Evolutionary conservation across 148 eudicot genomes (phyloP), one percentile per base, ranked within the genome.

Genomic region (Vaccinium macrocarpon): DNA sequence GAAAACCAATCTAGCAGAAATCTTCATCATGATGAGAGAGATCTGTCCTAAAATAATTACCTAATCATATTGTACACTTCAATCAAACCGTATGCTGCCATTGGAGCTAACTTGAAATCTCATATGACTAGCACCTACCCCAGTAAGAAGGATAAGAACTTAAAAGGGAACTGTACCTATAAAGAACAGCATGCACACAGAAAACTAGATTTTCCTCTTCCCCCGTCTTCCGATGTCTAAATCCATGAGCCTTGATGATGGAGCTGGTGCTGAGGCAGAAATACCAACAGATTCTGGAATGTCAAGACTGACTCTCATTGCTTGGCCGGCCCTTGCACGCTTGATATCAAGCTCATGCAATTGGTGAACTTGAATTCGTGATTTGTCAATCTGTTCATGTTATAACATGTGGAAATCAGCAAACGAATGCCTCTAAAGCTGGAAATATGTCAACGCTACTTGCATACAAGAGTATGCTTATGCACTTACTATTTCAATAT

Each of bases 241-340:
- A 90, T 97, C 98, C 84, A 92, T 87, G 51, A 95, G 91, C 92
- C 96, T 91, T 55, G 96, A 89, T 46, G 94, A 92, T 29, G 95
- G 85, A 64, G 88, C 84, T 38, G 93, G 90, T 21, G 85, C 59
- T 21, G 92, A 83, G 51, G 88, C 71, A 75, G 88, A 78, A 32
- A 97, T 88, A 82, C 98, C 99, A 82, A 97, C 80, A 29, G 99
- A 97, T 86, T 97, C 99, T 0, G 99, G 99, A 66, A 97, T 97
- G 87, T 97, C 99, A 49, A 97, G 93, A 87, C 89, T 82, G 38
- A 89, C 89, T 57, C 84, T 87, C 89, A 89, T 89, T 13, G 95
- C 91, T 71, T 91, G 88, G 73, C 92, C 87, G 2, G 89, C 92
- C 48, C 79, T 87, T 7, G 82, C 88, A 80, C 90, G 96, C 84